Evolutionary conservation across 1,139 yeast species (phyloP).

Genomic region (Pichia sp.): DNA sequence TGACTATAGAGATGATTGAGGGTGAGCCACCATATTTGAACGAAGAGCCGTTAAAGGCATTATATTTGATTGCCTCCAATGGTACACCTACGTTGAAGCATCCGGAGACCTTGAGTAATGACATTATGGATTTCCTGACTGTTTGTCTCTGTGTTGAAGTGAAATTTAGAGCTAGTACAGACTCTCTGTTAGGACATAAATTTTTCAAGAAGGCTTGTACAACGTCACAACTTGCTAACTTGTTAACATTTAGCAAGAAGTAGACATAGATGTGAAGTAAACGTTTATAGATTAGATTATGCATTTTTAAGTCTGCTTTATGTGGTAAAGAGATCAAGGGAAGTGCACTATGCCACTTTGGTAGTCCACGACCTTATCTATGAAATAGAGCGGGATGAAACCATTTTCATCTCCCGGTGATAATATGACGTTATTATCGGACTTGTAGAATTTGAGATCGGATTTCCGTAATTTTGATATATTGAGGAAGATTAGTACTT

Average conservation of each 20-base stretch:
- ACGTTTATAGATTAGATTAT: neutral
- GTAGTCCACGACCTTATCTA: conserved; percentile 28
- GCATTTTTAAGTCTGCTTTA: neutral
- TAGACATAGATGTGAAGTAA: neutral
- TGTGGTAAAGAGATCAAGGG: no score
- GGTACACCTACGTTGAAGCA: conserved; percentile 94
- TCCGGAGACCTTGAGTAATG: conserved; percentile 72
- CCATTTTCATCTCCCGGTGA: conserved; percentile 58
- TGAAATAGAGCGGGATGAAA: conserved; percentile 37
- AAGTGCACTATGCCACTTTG: conserved; percentile 1
- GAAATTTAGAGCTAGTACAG: conserved; percentile 82
- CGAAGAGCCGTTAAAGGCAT: conserved; percentile 87
- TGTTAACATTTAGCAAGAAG: conserved; percentile 29
- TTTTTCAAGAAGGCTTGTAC: conserved; percentile 72
- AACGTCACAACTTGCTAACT: conserved; percentile 57
- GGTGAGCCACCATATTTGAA: conserved; percentile 97
- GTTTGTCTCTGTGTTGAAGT: conserved; percentile 96
- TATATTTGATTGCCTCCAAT: conserved; percentile 88
- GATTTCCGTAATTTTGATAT: conserved; percentile 35
- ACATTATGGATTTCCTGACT: conserved; percentile 79
- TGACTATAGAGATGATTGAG: conserved; percentile 98
- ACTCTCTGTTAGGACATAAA: conserved; percentile 75
- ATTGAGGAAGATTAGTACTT: conserved; percentile 59
- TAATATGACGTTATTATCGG: conserved; percentile 70
- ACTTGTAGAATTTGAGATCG: conserved; percentile 52